A percentile compares a stretch with the other conserved stretches of the same genome.
phyloP scores from a whole-genome alignment of 2,329 filamentous ascomycete species.

The Ascochyta fabae region DNA sequence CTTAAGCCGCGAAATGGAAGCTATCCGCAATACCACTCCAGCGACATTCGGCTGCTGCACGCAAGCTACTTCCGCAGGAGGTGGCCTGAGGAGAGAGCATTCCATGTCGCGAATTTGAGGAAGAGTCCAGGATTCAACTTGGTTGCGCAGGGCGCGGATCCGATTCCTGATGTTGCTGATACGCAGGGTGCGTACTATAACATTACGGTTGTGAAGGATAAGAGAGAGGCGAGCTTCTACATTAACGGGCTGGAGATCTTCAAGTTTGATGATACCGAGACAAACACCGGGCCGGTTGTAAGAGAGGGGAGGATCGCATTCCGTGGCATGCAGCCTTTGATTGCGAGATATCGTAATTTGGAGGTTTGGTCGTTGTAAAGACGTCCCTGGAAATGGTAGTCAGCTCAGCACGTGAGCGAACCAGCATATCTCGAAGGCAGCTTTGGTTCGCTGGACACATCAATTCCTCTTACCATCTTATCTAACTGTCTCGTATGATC shows the following conservation, averaged over 20 bases:
- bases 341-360: conserved; percentile 41
- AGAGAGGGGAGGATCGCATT: conserved; percentile 38
- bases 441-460: too few relatives aligned
- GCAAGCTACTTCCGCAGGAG: conserved; percentile 29
- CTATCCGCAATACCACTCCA: conserved; percentile 32
- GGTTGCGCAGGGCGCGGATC: conserved; percentile 38
- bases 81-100: conserved; percentile 38
- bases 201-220: conserved; percentile 42
- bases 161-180: conserved; percentile 37
- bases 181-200: conserved; percentile 40
- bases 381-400: background rate
- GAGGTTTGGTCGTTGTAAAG: conserved; percentile 39
- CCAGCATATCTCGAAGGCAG: too few relatives aligned
- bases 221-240: conserved; percentile 34
- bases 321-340: conserved; percentile 41
- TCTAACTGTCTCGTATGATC: too few relatives aligned
- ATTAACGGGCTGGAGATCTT: conserved; percentile 41
- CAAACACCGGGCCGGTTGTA: conserved; percentile 34
- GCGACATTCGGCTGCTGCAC: conserved; percentile 27
- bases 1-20: conserved; percentile 38
- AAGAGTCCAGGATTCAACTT: conserved; percentile 44
- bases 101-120: conserved; percentile 39
- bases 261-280: conserved; percentile 36
- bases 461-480: too few relatives aligned
- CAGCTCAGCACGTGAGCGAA: too few relatives aligned